Conservation (phyloP, 140 eudicot species). For the Erigeron philadelphicus region DNA sequence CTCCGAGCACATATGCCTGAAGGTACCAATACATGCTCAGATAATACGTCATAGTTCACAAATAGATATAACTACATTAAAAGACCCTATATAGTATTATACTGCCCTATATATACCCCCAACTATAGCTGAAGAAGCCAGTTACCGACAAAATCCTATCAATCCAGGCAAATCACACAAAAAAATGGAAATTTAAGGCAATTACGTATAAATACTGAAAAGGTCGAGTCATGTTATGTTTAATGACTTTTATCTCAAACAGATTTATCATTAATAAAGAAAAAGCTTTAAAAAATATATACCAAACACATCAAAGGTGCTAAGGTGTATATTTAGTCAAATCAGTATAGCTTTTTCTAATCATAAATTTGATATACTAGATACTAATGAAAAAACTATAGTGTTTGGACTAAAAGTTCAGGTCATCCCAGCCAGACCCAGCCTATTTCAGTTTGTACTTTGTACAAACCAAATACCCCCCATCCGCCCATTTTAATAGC, state of each 20-base stretch:
- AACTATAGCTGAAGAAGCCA: conserved; percentile 3
- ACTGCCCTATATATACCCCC: conserved; percentile 13
- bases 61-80: background rate
- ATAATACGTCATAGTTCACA: conserved; percentile 11
- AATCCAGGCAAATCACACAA: background rate
- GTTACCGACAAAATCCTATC: conserved; percentile 1
- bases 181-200: background rate
- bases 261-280: no score
- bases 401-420: background rate
- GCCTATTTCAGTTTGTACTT: background rate
- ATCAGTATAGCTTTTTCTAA: background rate
- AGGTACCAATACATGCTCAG: conserved; percentile 18
- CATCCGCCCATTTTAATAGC: background rate
- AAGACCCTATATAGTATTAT: conserved; percentile 5
- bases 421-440: background rate
- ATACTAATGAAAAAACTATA: background rate
- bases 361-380: background rate
- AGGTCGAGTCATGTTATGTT: background rate
- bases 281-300: background rate
- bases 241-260: no score
- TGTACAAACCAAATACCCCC: background rate
- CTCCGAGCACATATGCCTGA: conserved; percentile 97
- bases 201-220: background rate
- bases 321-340: background rate
- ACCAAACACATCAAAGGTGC: background rate